Conservation (phyloP, 2,329 filamentous ascomycete species). For the Venturia aucupariae region DNA sequence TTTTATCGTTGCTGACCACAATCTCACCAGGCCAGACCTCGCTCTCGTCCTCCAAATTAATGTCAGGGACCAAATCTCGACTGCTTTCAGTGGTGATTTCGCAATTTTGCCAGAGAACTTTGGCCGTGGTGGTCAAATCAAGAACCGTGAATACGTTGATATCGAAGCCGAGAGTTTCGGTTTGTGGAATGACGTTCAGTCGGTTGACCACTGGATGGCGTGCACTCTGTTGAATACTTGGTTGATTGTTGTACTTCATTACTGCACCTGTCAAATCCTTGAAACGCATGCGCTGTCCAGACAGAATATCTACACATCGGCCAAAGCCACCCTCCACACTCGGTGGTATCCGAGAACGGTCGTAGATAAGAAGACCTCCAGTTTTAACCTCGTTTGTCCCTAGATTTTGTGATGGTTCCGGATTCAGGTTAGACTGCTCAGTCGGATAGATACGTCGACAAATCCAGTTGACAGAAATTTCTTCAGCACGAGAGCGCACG, state of each 20-base stretch:
- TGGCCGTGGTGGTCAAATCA: conserved; percentile 39
- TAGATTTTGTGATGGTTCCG: conserved; percentile 20
- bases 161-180: conserved; percentile 46
- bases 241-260: conserved; percentile 39
- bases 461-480: conserved; percentile 5
- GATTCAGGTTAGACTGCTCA: conserved; percentile 11
- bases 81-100: conserved; percentile 39
- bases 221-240: neutral
- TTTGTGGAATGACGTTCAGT: conserved; percentile 33
- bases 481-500: conserved; percentile 35
- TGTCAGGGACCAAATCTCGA: conserved; percentile 39
- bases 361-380: conserved; percentile 34
- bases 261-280: conserved; percentile 42
- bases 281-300: conserved; percentile 46
- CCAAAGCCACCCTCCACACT: conserved; percentile 18
- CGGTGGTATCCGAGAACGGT: conserved; percentile 25
- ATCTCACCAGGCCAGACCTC: conserved; percentile 49
- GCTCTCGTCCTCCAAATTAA: conserved; percentile 45
- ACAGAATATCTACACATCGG: conserved; percentile 27
- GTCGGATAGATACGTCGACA: conserved; percentile 20
- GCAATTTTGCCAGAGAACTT: conserved; percentile 51
- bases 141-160: conserved; percentile 48
- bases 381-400: conserved; percentile 31
- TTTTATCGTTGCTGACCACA: conserved; percentile 37
- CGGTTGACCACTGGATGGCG: neutral